Evolutionary conservation across 2,329 filamentous ascomycete genomes (phyloP).

Genomic region (Aspergillus quadrilineatus): DNA sequence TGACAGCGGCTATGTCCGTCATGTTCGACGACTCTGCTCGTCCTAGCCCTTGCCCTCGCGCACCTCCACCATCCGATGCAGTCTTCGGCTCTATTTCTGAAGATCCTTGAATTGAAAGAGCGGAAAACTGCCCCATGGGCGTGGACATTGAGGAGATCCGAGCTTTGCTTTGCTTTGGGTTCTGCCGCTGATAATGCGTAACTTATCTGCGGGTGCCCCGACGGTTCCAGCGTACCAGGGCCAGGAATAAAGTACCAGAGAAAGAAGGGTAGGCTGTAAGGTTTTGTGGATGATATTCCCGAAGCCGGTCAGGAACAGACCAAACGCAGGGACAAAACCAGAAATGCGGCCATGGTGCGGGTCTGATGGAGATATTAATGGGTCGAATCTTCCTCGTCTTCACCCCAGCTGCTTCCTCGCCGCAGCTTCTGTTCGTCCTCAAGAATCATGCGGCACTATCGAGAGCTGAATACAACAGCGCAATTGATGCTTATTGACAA

Average conservation of each 20-base stretch:
- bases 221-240: neutral
- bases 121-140: conserved; percentile 40
- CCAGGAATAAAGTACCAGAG: neutral
- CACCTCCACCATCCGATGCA: conserved; percentile 26
- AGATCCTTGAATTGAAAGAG: conserved; percentile 39
- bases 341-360: neutral
- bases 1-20: conserved; percentile 24
- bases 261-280: neutral
- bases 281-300: neutral
- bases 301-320: neutral
- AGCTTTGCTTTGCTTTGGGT: neutral
- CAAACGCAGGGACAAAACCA: neutral
- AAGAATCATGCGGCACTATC: neutral
- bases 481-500: neutral
- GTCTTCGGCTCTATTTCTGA: conserved; percentile 28
- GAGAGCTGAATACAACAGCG: neutral
- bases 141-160: conserved; percentile 34
- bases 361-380: neutral
- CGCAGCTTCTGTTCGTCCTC: neutral
- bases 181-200: neutral
- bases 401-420: neutral
- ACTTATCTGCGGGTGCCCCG: neutral
- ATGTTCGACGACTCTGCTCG: conserved; percentile 15
- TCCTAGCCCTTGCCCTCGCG: conserved; percentile 19
- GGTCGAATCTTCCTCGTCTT: neutral